Evolutionary conservation across 2,329 filamentous ascomycete genomes (phyloP).

Genomic region (Fusarium dimerum): DNA sequence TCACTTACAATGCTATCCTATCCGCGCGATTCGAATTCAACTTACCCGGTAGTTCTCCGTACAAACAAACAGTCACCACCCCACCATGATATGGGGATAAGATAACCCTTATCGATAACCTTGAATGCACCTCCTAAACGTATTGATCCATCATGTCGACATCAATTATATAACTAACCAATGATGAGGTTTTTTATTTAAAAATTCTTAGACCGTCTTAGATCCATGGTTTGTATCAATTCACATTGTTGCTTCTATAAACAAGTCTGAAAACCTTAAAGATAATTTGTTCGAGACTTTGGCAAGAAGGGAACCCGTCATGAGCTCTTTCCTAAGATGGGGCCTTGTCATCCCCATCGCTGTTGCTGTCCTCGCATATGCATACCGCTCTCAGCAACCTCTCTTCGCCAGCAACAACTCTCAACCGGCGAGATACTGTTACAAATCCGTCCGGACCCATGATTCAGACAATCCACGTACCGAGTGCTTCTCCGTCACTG

Average conservation of each 20-base stretch:
- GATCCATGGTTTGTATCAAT: not conserved
- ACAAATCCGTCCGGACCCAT: slow-evolving; percentile 40
- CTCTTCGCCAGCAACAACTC: slow-evolving; percentile 9
- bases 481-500: slow-evolving; percentile 57
- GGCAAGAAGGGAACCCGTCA: not conserved
- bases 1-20: too few relatives aligned
- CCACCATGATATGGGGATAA: not conserved
- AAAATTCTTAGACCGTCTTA: not conserved
- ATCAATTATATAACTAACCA: not conserved
- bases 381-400: slow-evolving; percentile 31
- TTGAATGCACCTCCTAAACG: not conserved
- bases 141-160: not conserved
- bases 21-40: too few relatives aligned
- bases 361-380: slow-evolving; percentile 36
- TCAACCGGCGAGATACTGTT: slow-evolving; percentile 38
- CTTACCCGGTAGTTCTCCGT: too few relatives aligned
- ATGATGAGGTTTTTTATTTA: too few relatives aligned
- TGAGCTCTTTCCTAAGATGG: slow-evolving; percentile 30
- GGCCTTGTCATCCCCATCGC: slow-evolving; percentile 32
- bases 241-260: not conserved
- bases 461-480: slow-evolving; percentile 38
- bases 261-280: not conserved
- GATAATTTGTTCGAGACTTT: not conserved
- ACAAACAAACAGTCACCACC: too few relatives aligned
- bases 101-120: not conserved